Percentiles rank a stretch among this genome's conserved stretches.
phyloP scores from a whole-genome alignment of 805 yeast species.

The Teunomyces gatunensis region DNA sequence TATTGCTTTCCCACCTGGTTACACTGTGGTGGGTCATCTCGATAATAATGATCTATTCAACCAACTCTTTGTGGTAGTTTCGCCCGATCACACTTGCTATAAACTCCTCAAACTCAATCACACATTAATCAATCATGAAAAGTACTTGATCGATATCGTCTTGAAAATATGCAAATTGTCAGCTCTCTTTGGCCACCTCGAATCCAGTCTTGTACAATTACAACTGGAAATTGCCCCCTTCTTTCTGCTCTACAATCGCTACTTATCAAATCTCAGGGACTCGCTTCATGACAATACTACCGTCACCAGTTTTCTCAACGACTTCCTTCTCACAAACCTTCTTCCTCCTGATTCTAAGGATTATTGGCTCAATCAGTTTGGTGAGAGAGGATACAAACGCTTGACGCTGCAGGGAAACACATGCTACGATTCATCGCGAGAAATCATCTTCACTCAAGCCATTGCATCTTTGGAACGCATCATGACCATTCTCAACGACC shows the following conservation, averaged over 20 bases:
- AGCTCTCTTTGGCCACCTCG: constrained; percentile 23
- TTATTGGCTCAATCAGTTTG: constrained; percentile 64
- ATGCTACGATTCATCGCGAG: constrained; percentile 50
- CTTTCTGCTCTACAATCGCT: constrained; percentile 27
- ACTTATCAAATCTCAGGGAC: constrained; percentile 32
- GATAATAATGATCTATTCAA: constrained; percentile 21
- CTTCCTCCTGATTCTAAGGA: constrained; percentile 49
- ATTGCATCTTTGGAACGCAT: constrained; percentile 58
- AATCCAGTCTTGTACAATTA: constrained; percentile 18
- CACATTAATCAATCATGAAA: constrained; percentile 9
- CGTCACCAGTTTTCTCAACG: constrained; percentile 32
- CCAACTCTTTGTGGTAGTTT: constrained; percentile 25
- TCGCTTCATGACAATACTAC: constrained; percentile 14
- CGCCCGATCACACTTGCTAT: constrained; percentile 2
- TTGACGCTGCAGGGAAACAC: constrained; percentile 51
- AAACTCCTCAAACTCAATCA: constrained; percentile 16
- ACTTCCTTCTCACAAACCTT: constrained; percentile 52
- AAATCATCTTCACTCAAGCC: constrained; percentile 46
- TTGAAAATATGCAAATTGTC: constrained; percentile 23
- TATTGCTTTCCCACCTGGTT: constrained; percentile 18
- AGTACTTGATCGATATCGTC: constrained; percentile 20
- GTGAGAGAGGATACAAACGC: constrained; percentile 61
- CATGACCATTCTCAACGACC: constrained; percentile 42
- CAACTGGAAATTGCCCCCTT: constrained; percentile 23
- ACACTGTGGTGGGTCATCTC: constrained; percentile 15